These are phyloP conservation scores for Metarhizium rileyi DNA, from an alignment of 2,329 filamentous ascomycete species.

Conservation along the genomic window DNA sequence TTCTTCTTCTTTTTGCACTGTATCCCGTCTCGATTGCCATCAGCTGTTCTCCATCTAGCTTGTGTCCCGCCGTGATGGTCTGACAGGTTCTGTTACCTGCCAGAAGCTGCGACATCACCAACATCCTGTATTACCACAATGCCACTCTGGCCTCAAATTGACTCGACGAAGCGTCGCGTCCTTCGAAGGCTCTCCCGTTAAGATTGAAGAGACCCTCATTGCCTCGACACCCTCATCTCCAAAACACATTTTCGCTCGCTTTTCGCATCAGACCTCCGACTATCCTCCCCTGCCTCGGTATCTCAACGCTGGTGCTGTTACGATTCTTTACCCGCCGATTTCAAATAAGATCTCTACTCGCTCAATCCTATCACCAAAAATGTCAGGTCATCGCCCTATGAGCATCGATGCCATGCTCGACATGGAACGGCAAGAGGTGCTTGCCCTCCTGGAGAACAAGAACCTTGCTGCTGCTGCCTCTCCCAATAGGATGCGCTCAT, in stretches of 20 bases:
- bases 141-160: conserved; percentile 1
- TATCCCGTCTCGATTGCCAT: background rate
- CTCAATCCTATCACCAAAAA: conserved; percentile 11
- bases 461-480: conserved; percentile 20
- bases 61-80: background rate
- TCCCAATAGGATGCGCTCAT: conserved; percentile 31
- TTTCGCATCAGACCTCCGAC: background rate
- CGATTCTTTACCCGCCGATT: background rate
- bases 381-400: conserved; percentile 42
- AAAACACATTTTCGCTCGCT: background rate
- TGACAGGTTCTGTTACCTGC: background rate
- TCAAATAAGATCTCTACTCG: background rate
- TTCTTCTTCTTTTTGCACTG: background rate
- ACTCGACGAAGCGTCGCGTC: conserved; percentile 5
- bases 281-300: background rate
- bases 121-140: conserved; percentile 1
- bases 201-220: background rate
- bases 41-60: background rate
- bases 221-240: background rate
- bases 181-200: conserved; percentile 2
- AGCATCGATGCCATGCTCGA: conserved; percentile 69
- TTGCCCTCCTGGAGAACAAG: conserved; percentile 55
- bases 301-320: background rate
- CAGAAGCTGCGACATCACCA: background rate
- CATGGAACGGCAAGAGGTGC: conserved; percentile 65